Percentiles rank a stretch among this genome's conserved stretches.
Evolutionary conservation across 163 green algal genomes (phyloP).

Genomic region (Chlamydomonas reinhardtii): DNA sequence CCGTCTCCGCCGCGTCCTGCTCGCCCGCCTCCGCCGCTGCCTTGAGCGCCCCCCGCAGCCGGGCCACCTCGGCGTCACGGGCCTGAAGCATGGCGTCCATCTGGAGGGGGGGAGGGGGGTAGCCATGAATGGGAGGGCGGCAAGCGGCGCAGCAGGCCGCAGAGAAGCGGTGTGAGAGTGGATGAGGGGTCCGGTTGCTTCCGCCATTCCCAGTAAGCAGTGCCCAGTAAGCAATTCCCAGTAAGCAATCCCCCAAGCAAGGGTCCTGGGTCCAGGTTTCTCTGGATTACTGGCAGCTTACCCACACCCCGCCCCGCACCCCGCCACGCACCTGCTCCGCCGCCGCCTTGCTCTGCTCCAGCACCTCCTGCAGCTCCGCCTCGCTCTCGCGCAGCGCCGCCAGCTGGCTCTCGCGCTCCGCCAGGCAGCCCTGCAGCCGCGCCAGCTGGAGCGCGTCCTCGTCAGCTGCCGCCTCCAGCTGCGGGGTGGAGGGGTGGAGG

Average conservation of each 20-base stretch:
- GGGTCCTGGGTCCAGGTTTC: too few relatives aligned
- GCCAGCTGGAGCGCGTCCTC: not conserved
- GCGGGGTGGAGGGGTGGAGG: not conserved
- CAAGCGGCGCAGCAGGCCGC: too few relatives aligned
- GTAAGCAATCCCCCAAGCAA: too few relatives aligned
- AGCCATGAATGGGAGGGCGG: too few relatives aligned
- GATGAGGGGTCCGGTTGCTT: too few relatives aligned
- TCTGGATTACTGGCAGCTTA: too few relatives aligned
- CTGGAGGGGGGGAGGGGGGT: too few relatives aligned
- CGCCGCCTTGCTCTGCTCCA: constrained; percentile 33
- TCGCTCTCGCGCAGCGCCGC: not conserved
- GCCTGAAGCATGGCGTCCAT: not conserved
- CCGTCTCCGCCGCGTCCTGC: not conserved
- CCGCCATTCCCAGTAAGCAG: too few relatives aligned
- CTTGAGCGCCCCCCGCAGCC: not conserved
- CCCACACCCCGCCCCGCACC: too few relatives aligned
- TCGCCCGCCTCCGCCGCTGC: constrained; percentile 5
- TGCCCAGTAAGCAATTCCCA: too few relatives aligned
- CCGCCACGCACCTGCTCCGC: constrained; percentile 19
- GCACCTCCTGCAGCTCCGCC: constrained; percentile 15
- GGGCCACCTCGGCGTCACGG: not conserved
- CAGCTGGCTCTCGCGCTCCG: constrained; percentile 22
- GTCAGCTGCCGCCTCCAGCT: constrained; percentile 36
- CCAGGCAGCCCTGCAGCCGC: constrained; percentile 18
- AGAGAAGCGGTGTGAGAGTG: too few relatives aligned